phyloP scores from a whole-genome alignment of 2,329 filamentous ascomycete genomes.

The Colletotrichum orbiculare region DNA sequence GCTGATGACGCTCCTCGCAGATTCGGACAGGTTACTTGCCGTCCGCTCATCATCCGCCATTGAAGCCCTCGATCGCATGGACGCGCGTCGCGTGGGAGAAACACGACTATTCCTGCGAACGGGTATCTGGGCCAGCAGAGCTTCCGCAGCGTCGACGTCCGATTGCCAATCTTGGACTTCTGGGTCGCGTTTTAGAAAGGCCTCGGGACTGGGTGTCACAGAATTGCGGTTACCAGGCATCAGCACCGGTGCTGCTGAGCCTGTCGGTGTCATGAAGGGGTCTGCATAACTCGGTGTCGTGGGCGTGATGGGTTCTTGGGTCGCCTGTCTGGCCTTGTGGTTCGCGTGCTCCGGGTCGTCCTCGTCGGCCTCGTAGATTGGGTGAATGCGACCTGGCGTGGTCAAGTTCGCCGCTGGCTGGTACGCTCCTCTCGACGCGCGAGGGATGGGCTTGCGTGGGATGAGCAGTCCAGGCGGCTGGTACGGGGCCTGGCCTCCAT shows the following conservation, averaged over 20 bases:
- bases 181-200: slow-evolving; percentile 51
- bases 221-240: slow-evolving; percentile 48
- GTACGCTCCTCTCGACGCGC: slow-evolving; percentile 37
- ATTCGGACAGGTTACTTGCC: slow-evolving; percentile 67
- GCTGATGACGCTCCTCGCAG: slow-evolving; percentile 58
- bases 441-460: slow-evolving; percentile 48
- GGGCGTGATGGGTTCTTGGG: slow-evolving; percentile 45
- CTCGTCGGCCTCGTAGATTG: slow-evolving; percentile 69
- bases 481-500: slow-evolving; percentile 39
- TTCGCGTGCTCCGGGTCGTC: slow-evolving; percentile 52
- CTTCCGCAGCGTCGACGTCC: slow-evolving; percentile 65
- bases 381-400: slow-evolving; percentile 60
- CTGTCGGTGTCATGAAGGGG: slow-evolving; percentile 61
- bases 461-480: slow-evolving; percentile 41
- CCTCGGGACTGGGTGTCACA: slow-evolving; percentile 55
- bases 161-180: slow-evolving; percentile 70
- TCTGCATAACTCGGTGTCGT: slow-evolving; percentile 55
- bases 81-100: slow-evolving; percentile 53
- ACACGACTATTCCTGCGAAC: slow-evolving; percentile 46
- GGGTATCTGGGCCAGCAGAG: slow-evolving; percentile 59
- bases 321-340: not conserved
- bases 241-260: slow-evolving; percentile 38
- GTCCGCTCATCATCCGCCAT: slow-evolving; percentile 62
- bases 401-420: slow-evolving; percentile 32
- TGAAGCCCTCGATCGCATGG: slow-evolving; percentile 47